Base-by-base conservation (phyloP, 805 yeast genomes). In the Yamadazyma endophytica region DNA sequence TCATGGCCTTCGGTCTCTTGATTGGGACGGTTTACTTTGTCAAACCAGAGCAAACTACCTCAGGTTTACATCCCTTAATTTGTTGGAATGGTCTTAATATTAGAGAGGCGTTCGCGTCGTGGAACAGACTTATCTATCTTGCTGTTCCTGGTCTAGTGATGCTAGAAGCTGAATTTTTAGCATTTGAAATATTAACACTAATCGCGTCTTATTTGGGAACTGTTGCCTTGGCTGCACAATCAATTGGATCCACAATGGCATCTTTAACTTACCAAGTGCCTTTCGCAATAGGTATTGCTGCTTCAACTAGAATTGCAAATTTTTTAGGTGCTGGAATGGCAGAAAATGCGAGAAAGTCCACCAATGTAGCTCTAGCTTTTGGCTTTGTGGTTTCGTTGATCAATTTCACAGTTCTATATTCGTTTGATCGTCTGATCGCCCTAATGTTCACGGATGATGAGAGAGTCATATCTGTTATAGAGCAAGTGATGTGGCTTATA, bases 91-190 rank as follows among this genome's bases (percentile, higher is more conserved):
- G 77, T 0, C 50, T 71, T 5, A 46, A 54, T 32, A 28, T 70
- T 1, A 42, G 32, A 5, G 64, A 64, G 14, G 59, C 71, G 4
- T 68, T 73, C 41, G 46, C 48, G 24, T 61, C 64, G 23, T 75
- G 81, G 81, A 56, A 57, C 3, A 58, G 54, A 29, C 50, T 70
- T 27, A 47, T 68, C 12, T 34, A 42, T 6, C 56, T 75, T 31
- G 78, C 79, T 1, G 59, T 73, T 18, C 79, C 79, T 2, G 77
- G 79, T 20, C 64, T 71, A 34, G 48, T 74, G 24, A 75, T 75
- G 79, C 64, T 75, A 27, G 79, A 73, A 49, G 79, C 79, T 9
- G 81, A 75, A 47, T 75, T 75, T 54, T 47, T 75, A 31, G 79
- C 79, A 2, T 75, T 75, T 47, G 81, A 75, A 45, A 63, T 73